Evolutionary conservation across 108 stramenopile genomes (phyloP), one percentile per base, ranked within the genome.

Genomic region (Cyclotella cryptica): DNA sequence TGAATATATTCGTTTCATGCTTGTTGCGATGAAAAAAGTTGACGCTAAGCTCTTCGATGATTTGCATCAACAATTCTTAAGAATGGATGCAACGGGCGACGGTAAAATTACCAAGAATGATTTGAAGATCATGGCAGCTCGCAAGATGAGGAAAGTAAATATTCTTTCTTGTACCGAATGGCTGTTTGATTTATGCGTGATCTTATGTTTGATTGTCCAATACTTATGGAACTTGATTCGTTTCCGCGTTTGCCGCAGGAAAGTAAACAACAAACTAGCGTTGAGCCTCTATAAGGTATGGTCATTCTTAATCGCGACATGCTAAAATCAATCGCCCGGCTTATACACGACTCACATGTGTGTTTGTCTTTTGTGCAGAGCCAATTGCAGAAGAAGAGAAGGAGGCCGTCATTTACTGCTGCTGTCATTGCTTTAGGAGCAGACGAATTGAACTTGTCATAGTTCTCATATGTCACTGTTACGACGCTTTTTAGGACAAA

Each of bases 1-100:
- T 86, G 54, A 93, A 55, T 93, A 87, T 67, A 69, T 93, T n/a
- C 86, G 85, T 66, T 91, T 89, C 80, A 90, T 93, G 92, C 84
- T 93, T 15, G 80, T 90, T 47, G 86, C 87, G 11, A 90, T 93
- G 92, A 85, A 90, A 27, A 89, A 90, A 78, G 84, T 93, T 28
- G 92, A 93, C 49, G 70, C 71, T 0, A 57, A 79, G 14, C 66
- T 90, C 10, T 71, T 93, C 54, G 87, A 90, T 26, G 87, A 90
- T 63, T 67, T 93, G 41, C 89, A 80, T 47, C 22, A 65, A 11
- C 88, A 89, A 74, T 93, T 93, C 63, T 41, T 51, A 39, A 62
- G 69, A 40, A 77, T 93, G 19, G 92, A 93, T 66, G 63, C 65
- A 7, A 75, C 75, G 27, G 68, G 78, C 12, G 76, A 76, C 27